Evolutionary conservation across 768 basidiomycete genomes (phyloP).

Genomic region (Boletellus emodensis): DNA sequence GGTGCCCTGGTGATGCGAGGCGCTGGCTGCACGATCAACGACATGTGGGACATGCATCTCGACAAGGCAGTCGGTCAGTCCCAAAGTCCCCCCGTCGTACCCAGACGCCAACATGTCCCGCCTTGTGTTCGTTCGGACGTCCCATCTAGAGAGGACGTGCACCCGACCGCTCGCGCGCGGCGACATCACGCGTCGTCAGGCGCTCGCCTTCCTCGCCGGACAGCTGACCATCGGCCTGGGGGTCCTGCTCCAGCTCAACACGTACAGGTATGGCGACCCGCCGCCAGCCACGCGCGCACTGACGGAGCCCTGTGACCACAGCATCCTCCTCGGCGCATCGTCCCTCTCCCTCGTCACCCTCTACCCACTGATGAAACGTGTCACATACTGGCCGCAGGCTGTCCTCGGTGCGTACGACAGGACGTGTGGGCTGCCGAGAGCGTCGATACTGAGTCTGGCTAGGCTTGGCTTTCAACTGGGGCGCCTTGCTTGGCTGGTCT

Average conservation of each 20-base stretch:
- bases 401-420: slow-evolving; percentile 65
- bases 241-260: slow-evolving; percentile 86
- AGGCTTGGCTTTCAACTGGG: slow-evolving; percentile 98
- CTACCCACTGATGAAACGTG: slow-evolving; percentile 96
- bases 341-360: slow-evolving; percentile 82
- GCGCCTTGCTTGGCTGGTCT: slow-evolving; percentile 92
- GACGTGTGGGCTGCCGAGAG: background rate
- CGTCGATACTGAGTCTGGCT: slow-evolving; percentile 1
- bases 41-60: slow-evolving; percentile 94
- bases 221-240: slow-evolving; percentile 83
- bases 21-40: slow-evolving; percentile 98
- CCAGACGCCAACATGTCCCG: too few species aligned
- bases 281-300: too few species aligned
- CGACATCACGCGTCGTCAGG: slow-evolving; percentile 71
- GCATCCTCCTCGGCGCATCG: slow-evolving; percentile 88
- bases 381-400: slow-evolving; percentile 96
- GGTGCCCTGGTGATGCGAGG: slow-evolving; percentile 96
- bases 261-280: slow-evolving; percentile 69
- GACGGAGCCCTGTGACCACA: slow-evolving; percentile 26
- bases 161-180: slow-evolving; percentile 84
- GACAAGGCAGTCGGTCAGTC: slow-evolving; percentile 83
- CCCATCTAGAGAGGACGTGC: slow-evolving; percentile 69
- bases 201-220: slow-evolving; percentile 72
- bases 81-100: background rate
- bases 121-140: background rate